A percentile compares a stretch with the other conserved stretches of the same genome.
phyloP scores from a whole-genome alignment of 2,329 filamentous ascomycete species.

The Calonectria pauciramosa region DNA sequence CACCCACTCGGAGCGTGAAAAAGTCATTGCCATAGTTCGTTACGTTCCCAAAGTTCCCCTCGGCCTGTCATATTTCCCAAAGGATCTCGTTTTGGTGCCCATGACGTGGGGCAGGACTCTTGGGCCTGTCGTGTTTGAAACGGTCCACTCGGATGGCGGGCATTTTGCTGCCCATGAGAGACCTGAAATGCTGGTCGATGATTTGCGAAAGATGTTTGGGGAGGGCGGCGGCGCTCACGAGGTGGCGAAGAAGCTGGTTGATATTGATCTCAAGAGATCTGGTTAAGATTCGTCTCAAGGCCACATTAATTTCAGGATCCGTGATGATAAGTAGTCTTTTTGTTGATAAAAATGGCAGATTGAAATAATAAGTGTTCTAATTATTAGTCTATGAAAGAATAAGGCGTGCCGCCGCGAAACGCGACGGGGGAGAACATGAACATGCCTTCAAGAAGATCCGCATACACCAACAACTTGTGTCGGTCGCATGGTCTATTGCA shows the following conservation, averaged over 20 bases:
- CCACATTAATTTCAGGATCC: no score
- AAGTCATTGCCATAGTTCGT: slow-evolving; percentile 21
- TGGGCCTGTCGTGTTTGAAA: slow-evolving; percentile 72
- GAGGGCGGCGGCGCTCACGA: slow-evolving; percentile 60
- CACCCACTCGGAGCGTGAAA: slow-evolving; percentile 53
- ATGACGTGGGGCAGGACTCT: slow-evolving; percentile 70
- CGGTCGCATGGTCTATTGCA: background rate
- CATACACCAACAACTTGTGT: background rate
- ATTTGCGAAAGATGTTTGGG: slow-evolving; percentile 71
- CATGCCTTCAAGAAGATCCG: background rate
- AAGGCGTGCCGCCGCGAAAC: no score
- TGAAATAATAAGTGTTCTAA: background rate
- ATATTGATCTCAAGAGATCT: background rate
- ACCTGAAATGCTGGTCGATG: slow-evolving; percentile 65
- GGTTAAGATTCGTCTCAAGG: background rate
- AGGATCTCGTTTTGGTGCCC: slow-evolving; percentile 68
- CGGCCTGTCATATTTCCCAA: slow-evolving; percentile 69
- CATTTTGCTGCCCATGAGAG: slow-evolving; percentile 74
- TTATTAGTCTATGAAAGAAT: background rate
- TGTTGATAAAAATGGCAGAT: background rate
- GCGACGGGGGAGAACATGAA: background rate
- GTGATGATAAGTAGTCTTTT: background rate
- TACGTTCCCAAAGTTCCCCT: slow-evolving; percentile 55
- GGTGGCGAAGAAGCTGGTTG: slow-evolving; percentile 42
- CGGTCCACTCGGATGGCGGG: slow-evolving; percentile 63